Evolutionary conservation across 2,329 filamentous ascomycete species (phyloP).

Genomic region (Sclerotinia minor): DNA sequence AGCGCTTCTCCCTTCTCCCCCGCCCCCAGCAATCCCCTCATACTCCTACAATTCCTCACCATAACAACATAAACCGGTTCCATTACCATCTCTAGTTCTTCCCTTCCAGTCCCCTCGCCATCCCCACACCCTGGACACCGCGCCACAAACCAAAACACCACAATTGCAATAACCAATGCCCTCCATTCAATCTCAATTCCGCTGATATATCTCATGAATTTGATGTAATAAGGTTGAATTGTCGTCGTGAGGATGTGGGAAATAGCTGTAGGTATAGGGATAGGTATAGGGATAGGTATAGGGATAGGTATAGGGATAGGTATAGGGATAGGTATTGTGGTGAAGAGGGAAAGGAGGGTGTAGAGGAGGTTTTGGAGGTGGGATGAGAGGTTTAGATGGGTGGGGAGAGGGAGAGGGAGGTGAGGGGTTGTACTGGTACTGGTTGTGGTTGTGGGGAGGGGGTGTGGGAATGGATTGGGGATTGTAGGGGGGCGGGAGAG

Average conservation of each 20-base stretch:
- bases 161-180: not conserved
- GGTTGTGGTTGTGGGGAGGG: rapidly evolving
- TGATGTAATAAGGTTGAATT: not conserved
- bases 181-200: not conserved
- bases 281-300: too few species aligned
- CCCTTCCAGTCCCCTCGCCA: not conserved
- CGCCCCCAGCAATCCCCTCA: not conserved
- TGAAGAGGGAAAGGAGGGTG: too few species aligned
- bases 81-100: not conserved
- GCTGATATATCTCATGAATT: not conserved
- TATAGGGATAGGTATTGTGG: not conserved
- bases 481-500: not conserved
- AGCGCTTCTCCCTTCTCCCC: not conserved
- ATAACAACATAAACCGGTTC: not conserved
- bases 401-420: too few species aligned
- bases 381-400: too few species aligned
- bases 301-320: too few species aligned
- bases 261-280: not conserved
- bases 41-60: not conserved
- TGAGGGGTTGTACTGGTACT: too few species aligned
- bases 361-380: too few species aligned
- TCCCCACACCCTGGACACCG: too few species aligned
- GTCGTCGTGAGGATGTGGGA: not conserved
- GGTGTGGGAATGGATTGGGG: not conserved
- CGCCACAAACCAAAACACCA: not conserved